Conservation (phyloP, 352 stramenopile species). For the Phytopythium mirpurense region DNA sequence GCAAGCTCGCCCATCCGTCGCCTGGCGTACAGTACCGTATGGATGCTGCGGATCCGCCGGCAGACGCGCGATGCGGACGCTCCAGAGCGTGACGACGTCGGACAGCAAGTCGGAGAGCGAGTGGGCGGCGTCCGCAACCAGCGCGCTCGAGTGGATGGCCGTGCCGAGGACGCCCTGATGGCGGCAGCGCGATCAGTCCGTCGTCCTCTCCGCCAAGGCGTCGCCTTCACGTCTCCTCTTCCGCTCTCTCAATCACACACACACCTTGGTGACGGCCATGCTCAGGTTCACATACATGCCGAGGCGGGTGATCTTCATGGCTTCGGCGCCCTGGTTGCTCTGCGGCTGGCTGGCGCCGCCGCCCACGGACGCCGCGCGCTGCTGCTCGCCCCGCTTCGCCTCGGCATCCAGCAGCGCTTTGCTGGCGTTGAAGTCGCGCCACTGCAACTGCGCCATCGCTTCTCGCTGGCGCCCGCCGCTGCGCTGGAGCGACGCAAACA, state of each 20-base stretch:
- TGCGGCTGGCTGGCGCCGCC: neutral
- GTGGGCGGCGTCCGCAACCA: constrained; percentile 96
- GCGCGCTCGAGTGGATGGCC: constrained; percentile 82
- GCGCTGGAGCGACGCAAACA: constrained; percentile 13
- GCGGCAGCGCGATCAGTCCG: neutral
- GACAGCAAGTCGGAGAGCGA: constrained; percentile 94
- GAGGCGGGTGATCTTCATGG: constrained; percentile 88
- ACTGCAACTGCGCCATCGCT: constrained; percentile 7
- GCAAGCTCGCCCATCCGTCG: no score
- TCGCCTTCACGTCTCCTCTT: no score
- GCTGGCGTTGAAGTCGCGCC: constrained; percentile 11
- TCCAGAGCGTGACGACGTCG: constrained; percentile 96
- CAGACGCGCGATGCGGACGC: constrained; percentile 87
- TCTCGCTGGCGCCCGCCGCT: neutral
- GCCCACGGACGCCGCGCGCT: neutral
- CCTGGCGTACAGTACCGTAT: no score
- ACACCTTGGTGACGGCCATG: constrained; percentile 87
- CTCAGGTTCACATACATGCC: constrained; percentile 92
- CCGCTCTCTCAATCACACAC: neutral
- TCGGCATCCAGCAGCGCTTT: constrained; percentile 11
- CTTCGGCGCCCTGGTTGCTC: constrained; percentile 39
- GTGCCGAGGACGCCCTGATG: constrained; percentile 62
- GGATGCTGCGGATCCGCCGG: constrained; percentile 93
- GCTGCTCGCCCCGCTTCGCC: neutral
- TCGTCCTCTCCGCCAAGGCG: neutral